Evolutionary conservation across 2,329 filamentous ascomycete genomes (phyloP), one percentile per base, ranked within the genome.

Genomic region (Stromatinia cepivora): DNA sequence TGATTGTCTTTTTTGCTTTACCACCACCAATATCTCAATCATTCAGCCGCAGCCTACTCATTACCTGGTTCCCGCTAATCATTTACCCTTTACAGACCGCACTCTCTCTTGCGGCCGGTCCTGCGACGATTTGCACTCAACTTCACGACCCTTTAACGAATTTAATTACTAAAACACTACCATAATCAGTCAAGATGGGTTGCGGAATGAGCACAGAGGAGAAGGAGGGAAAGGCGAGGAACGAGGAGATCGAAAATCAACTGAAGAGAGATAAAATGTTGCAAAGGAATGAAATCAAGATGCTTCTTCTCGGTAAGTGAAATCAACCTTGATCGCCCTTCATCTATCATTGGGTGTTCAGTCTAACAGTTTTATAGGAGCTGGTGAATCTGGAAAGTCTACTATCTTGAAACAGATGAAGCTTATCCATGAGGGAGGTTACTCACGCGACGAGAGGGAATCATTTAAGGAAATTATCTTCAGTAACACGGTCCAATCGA

Each of bases 211-310:
- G 94, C 82, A 97, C 95, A 80, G 95, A 98, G 86, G 95, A 98
- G 85, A 97, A 97, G 91, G 95, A 98, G 93, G 94, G 95, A 84
- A 98, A 97, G 92, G 92, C 93, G 86, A 91, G 95, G 78, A 98
- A 99, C 81, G 95, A 99, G 87, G 94, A 98, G 89, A 99, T 99
- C 80, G 95, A 99, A 84, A 98, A 97, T 82, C 94, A 98, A 86
- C 86, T 98, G 80, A 98, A 97, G 88, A 88, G 93, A 81, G 95
- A 99, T 81, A 96, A 97, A 84, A 92, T 98, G 92, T 91, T 97
- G 86, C 94, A 97, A 85, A 91, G 94, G 78, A 99, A 99, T 78
- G 95, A 99, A 84, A 99, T 99, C 86, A 99, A 99, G 88, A 98
- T 99, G 95, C 86, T 99, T 78, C 88, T 99, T 78, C 90, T 99